These are phyloP conservation scores for Scutellaria barbata DNA, from an alignment of 257 asterid species.

Conservation along the genomic window DNA sequence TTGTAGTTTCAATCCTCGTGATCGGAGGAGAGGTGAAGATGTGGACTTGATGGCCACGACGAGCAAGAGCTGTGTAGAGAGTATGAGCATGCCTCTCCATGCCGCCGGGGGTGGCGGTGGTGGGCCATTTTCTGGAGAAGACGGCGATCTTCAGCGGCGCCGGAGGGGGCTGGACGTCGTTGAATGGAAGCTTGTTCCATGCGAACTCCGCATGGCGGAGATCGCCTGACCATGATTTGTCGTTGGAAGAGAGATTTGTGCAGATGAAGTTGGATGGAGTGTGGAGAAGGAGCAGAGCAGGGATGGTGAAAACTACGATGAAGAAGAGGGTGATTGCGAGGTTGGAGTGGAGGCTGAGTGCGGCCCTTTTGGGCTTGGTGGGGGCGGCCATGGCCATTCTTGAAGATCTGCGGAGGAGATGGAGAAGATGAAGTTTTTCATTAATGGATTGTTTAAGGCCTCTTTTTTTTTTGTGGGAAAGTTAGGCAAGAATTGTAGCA, in stretches of 20 bases:
- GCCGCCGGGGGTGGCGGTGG: conserved; percentile 72
- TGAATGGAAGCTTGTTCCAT: conserved; percentile 68
- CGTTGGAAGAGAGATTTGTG: conserved; percentile 43
- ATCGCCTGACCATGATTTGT: conserved; percentile 69
- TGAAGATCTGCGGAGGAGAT: conserved; percentile 27
- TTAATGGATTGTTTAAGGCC: conserved; percentile 31
- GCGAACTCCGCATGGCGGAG: conserved; percentile 70
- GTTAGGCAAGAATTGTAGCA: conserved; percentile 55
- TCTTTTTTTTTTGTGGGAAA: conserved; percentile 37
- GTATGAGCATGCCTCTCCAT: conserved; percentile 97
- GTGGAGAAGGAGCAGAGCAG: conserved; percentile 79
- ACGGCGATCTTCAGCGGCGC: conserved; percentile 67
- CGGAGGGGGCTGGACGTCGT: conserved; percentile 38
- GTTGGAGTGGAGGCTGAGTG: conserved; percentile 55
- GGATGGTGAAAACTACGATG: conserved; percentile 80
- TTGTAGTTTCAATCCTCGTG: neutral
- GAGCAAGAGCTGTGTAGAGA: conserved; percentile 70
- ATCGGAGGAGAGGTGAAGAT: conserved; percentile 70
- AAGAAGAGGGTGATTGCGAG: conserved; percentile 79
- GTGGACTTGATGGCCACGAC: conserved; percentile 77
- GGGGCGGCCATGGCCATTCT: conserved; percentile 65
- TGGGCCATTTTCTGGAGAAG: conserved; percentile 95
- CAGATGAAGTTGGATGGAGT: conserved; percentile 58
- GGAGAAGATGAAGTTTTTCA: conserved; percentile 18
- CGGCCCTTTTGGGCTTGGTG: conserved; percentile 54